Evolutionary conservation across 1,284 basidiomycete species (phyloP).

Genomic region (Paramarasmius palmivorus): DNA sequence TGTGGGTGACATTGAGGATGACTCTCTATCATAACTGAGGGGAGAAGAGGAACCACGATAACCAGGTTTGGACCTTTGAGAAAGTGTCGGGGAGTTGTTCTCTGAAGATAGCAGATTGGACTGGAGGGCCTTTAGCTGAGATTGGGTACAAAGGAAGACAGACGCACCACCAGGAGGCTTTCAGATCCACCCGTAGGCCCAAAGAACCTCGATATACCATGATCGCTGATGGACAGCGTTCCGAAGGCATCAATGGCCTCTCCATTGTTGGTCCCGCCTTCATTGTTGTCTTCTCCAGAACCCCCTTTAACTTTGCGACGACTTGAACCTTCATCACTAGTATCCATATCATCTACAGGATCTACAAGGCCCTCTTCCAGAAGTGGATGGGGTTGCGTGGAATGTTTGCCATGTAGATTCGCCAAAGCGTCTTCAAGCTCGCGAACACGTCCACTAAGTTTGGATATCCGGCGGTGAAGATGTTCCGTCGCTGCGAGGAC

Average conservation of each 20-base stretch:
- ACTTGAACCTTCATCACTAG: not conserved
- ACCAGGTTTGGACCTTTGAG: not conserved
- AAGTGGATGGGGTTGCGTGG: slow-evolving; percentile 61
- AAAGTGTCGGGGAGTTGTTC: not conserved
- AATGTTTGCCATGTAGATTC: slow-evolving; percentile 48
- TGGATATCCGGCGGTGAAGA: slow-evolving; percentile 62
- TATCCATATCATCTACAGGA: slow-evolving; percentile 31
- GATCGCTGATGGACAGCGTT: slow-evolving; percentile 60
- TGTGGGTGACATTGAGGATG: slow-evolving; percentile 8
- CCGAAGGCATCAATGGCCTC: slow-evolving; percentile 58
- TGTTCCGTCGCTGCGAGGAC: slow-evolving; percentile 75
- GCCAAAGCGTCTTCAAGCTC: slow-evolving; percentile 68
- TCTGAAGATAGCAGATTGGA: slow-evolving; percentile 8
- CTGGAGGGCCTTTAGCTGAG: not conserved
- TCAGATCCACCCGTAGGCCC: slow-evolving; percentile 65
- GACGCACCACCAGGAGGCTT: slow-evolving; percentile 16
- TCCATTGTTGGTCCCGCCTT: slow-evolving; percentile 24
- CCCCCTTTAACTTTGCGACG: slow-evolving; percentile 10
- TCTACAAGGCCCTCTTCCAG: slow-evolving; percentile 56
- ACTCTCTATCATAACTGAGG: slow-evolving; percentile 1
- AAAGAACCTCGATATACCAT: slow-evolving; percentile 63
- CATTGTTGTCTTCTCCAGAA: slow-evolving; percentile 21
- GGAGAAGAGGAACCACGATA: slow-evolving; percentile 1
- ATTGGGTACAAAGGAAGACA: slow-evolving; percentile 1
- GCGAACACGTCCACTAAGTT: slow-evolving; percentile 61